Evolutionary conservation across 2,329 filamentous ascomycete genomes (phyloP).

Genomic region (Rutstroemia sp.): DNA sequence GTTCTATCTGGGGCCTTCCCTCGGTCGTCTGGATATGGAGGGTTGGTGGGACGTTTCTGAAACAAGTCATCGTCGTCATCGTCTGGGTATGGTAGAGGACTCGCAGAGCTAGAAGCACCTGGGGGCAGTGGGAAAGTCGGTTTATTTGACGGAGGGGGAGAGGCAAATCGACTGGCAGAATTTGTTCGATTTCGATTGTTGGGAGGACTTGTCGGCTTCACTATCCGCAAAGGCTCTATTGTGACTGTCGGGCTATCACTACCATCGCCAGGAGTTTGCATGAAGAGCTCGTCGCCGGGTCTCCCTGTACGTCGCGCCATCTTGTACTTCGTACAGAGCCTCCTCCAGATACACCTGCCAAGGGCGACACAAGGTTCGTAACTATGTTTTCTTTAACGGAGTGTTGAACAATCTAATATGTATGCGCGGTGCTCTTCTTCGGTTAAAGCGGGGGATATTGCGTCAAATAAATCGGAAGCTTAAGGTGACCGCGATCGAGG

Average conservation of each 20-base stretch:
- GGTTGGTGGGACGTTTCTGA: slow-evolving; percentile 9
- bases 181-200: slow-evolving; percentile 30
- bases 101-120: slow-evolving; percentile 63
- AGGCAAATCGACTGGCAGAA: slow-evolving; percentile 38
- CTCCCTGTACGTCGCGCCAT: slow-evolving; percentile 46
- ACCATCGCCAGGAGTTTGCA: slow-evolving; percentile 41
- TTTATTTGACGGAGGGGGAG: slow-evolving; percentile 41
- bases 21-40: slow-evolving; percentile 30
- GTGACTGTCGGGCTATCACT: slow-evolving; percentile 58
- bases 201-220: slow-evolving; percentile 66
- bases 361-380: slow-evolving; percentile 24
- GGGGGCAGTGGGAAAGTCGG: slow-evolving; percentile 58
- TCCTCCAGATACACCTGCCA: slow-evolving; percentile 20
- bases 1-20: slow-evolving; percentile 18
- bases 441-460: slow-evolving; percentile 8
- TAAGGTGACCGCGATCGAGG: background rate
- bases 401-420: background rate
- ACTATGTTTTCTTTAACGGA: slow-evolving; percentile 21
- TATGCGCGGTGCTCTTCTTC: slow-evolving; percentile 1
- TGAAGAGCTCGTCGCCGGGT: slow-evolving; percentile 77
- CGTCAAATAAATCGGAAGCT: slow-evolving; percentile 1
- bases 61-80: slow-evolving; percentile 42
- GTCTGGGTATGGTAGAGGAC: slow-evolving; percentile 65
- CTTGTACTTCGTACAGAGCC: slow-evolving; percentile 17
- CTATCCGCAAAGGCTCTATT: slow-evolving; percentile 76